These are phyloP conservation scores for Colletotrichum sp. DNA, from an alignment of 2,329 filamentous ascomycete genomes.

Conservation along the genomic window DNA sequence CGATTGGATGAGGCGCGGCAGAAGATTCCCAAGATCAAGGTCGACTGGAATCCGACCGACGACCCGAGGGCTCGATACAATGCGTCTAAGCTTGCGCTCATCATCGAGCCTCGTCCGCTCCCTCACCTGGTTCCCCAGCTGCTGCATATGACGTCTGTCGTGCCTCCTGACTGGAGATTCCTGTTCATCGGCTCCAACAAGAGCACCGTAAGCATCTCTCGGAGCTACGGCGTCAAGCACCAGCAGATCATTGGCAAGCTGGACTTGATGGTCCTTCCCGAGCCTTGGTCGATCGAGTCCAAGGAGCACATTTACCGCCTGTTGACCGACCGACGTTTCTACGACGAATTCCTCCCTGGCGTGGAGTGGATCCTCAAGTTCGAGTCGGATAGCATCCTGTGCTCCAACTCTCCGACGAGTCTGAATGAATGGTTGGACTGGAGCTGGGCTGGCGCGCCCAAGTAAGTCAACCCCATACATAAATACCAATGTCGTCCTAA, in stretches of 20 bases:
- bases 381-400: conserved; percentile 61
- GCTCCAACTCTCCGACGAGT: conserved; percentile 55
- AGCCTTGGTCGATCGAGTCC: conserved; percentile 49
- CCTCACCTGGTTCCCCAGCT: conserved; percentile 54
- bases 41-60: conserved; percentile 39
- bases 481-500: background rate
- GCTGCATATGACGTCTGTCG: conserved; percentile 56
- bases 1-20: conserved; percentile 43
- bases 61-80: conserved; percentile 46
- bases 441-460: conserved; percentile 58
- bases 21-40: conserved; percentile 42
- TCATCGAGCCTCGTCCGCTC: conserved; percentile 55
- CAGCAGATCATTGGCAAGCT: conserved; percentile 57
- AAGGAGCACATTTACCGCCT: conserved; percentile 54
- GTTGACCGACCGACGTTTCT: conserved; percentile 57
- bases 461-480: conserved; percentile 32
- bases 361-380: conserved; percentile 61
- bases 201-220: conserved; percentile 49
- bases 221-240: conserved; percentile 50
- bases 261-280: conserved; percentile 53
- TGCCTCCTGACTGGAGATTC: conserved; percentile 63
- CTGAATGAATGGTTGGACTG: conserved; percentile 60
- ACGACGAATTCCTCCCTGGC: conserved; percentile 52
- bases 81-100: conserved; percentile 53
- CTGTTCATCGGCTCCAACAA: conserved; percentile 55